Conservation (phyloP, 179 eudicot species). For the Dionaea muscipula region DNA sequence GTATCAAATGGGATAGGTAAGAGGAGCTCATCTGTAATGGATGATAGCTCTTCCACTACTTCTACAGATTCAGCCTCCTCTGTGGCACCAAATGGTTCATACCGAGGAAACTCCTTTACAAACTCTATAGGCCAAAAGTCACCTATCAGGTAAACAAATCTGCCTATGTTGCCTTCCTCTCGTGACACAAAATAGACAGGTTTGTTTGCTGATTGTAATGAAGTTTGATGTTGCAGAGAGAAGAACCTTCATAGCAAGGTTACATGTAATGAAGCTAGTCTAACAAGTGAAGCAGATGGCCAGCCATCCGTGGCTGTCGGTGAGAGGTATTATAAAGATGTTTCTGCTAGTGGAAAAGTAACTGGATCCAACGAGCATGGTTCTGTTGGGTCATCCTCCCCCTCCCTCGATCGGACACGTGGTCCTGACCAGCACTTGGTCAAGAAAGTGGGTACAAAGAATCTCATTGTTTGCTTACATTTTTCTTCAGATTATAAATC, state of each 20-base stretch:
- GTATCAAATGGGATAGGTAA: slow-evolving; percentile 49
- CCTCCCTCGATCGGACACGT: slow-evolving; percentile 38
- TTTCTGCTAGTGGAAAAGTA: slow-evolving; percentile 28
- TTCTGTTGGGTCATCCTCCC: slow-evolving; percentile 30
- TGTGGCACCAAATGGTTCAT: slow-evolving; percentile 34
- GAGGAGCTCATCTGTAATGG: slow-evolving; percentile 42
- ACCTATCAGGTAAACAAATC: slow-evolving; percentile 38
- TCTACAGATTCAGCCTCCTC: slow-evolving; percentile 84
- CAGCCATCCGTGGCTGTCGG: slow-evolving; percentile 27
- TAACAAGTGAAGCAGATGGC: slow-evolving; percentile 27
- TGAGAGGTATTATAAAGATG: slow-evolving; percentile 19
- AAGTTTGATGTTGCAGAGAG: slow-evolving; percentile 33
- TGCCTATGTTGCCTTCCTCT: background rate
- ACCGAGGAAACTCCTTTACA: slow-evolving; percentile 26
- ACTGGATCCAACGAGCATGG: slow-evolving; percentile 31
- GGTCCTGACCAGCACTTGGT: slow-evolving; percentile 37
- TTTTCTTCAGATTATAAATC: background rate
- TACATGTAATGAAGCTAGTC: slow-evolving; percentile 22
- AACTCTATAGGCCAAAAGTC: slow-evolving; percentile 32
- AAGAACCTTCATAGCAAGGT: slow-evolving; percentile 37
- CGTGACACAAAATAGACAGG: background rate
- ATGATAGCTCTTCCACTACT: slow-evolving; percentile 91
- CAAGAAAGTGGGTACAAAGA: slow-evolving; percentile 41
- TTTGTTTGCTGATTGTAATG: background rate
- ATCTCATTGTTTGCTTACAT: background rate